These are phyloP conservation scores for Paspalum notatum DNA, from an alignment of 176 grass and related monocot genomes.

Conservation along the genomic window DNA sequence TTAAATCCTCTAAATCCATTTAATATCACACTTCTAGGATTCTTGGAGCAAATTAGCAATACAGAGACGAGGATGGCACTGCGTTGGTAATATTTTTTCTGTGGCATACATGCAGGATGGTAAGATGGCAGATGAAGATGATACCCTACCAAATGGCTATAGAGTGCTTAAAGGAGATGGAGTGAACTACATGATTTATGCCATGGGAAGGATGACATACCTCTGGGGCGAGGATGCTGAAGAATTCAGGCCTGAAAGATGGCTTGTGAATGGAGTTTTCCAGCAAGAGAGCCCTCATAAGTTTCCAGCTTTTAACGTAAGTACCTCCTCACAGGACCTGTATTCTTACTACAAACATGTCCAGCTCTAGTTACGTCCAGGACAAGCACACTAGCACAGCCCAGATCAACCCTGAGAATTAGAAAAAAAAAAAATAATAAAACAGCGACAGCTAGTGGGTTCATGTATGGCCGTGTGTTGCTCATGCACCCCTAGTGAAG, in stretches of 20 bases:
- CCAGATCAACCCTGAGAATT: neutral
- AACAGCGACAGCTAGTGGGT: neutral
- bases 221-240: slow-evolving; percentile 61
- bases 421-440: neutral
- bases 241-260: slow-evolving; percentile 60
- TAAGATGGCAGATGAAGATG: slow-evolving; percentile 63
- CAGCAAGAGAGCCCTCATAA: slow-evolving; percentile 61
- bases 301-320: slow-evolving; percentile 60
- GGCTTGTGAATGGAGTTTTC: slow-evolving; percentile 62
- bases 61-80: neutral
- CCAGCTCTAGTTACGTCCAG: neutral
- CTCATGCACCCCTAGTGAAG: neutral
- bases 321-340: neutral
- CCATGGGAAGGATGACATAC: slow-evolving; percentile 68
- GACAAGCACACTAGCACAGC: neutral
- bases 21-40: neutral
- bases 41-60: neutral
- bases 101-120: slow-evolving; percentile 42
- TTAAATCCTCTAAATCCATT: neutral
- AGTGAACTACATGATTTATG: slow-evolving; percentile 58
- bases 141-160: slow-evolving; percentile 51
- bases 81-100: neutral
- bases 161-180: slow-evolving; percentile 50
- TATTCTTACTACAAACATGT: neutral
- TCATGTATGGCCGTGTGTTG: neutral